Evolutionary conservation across 2,329 filamentous ascomycete species (phyloP).

Genomic region (Aspergillus quadrilineatus): DNA sequence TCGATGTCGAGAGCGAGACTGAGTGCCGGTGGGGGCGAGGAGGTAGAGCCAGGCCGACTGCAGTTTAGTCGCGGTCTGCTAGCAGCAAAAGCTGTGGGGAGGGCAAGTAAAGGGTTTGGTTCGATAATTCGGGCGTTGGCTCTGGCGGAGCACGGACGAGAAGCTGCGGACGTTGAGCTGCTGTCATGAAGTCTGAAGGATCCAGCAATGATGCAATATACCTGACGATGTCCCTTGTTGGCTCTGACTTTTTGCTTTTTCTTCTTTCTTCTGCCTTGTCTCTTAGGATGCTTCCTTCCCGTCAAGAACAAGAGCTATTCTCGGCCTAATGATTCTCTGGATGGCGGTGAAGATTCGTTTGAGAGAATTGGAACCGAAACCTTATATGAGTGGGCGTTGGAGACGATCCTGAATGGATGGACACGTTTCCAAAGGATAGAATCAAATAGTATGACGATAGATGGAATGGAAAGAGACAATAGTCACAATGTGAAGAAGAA

Average conservation of each 20-base stretch:
- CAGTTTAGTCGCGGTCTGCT: constrained; percentile 6
- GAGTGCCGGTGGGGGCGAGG: constrained; percentile 12
- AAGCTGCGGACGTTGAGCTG: neutral
- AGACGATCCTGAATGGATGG: neutral
- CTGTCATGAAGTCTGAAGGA: neutral
- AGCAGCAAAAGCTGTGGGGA: constrained; percentile 10
- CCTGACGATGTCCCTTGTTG: neutral
- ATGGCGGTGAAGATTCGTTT: constrained; percentile 12
- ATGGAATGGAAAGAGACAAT: neutral
- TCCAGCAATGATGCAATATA: constrained; percentile 9
- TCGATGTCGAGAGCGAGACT: constrained; percentile 9
- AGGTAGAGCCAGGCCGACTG: constrained; percentile 9
- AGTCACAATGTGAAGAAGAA: neutral
- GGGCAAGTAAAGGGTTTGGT: constrained; percentile 2
- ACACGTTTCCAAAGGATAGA: neutral
- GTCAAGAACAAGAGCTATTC: neutral
- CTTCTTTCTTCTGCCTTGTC: neutral
- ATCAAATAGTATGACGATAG: neutral
- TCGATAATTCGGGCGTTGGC: neutral
- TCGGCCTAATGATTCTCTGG: neutral
- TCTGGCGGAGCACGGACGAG: neutral
- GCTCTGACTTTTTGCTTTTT: constrained; percentile 6
- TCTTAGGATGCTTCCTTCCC: neutral
- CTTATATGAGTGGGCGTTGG: constrained; percentile 1
- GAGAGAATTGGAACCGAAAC: constrained; percentile 3